Base-by-base conservation (phyloP, 257 asterid species). In the Ocimum tenuiflorum region DNA sequence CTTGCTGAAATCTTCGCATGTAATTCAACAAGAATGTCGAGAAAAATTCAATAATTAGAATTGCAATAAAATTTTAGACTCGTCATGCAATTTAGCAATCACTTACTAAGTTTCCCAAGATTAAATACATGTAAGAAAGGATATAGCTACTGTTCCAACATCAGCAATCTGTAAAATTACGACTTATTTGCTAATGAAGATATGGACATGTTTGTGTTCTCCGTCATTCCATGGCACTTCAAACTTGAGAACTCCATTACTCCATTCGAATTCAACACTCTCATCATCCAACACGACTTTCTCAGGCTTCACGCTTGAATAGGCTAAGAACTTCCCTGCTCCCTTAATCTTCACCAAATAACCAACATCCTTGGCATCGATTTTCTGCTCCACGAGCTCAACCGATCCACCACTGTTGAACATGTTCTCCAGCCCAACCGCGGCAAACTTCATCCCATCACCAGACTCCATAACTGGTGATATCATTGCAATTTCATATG, bases 381-480 rank as follows among this genome's bases (percentile, higher is more conserved):
- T 12, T 13, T 23, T 67, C 43, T 55, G 45, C 53, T 72, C 45
- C 57, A 76, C 14, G 39, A 42, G 45, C 13, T 75, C 74, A 0
- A 79, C 58, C n/a, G 81, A 66, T 13, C 84, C 80, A 7, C 83
- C 80, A 2, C 75, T 45, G 17, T 79, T 75, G 60, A 79, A 64
- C 83, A 79, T 75, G 65, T 75, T 79, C 22, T 56, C 73, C 3
- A 79, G 80, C 52, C 83, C 83, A 27, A 75, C 20, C 0, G 76
- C 80, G 3, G 76, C 83, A 18, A 75, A 79, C 55, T 62, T 45
- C 59, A 45, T 59, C 33, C 31, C 42, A 11, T 63, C 61, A 12
- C 51, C 24, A 6, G 41, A 8, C 10, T 60, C 55, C 6, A 67
- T 20, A 27, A 79, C 51, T 0, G 80, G 83, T 1, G 75, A 60